Evolutionary conservation across 208 protist genomes (phyloP).

Genomic region (Chromosphaera perkinsii): DNA sequence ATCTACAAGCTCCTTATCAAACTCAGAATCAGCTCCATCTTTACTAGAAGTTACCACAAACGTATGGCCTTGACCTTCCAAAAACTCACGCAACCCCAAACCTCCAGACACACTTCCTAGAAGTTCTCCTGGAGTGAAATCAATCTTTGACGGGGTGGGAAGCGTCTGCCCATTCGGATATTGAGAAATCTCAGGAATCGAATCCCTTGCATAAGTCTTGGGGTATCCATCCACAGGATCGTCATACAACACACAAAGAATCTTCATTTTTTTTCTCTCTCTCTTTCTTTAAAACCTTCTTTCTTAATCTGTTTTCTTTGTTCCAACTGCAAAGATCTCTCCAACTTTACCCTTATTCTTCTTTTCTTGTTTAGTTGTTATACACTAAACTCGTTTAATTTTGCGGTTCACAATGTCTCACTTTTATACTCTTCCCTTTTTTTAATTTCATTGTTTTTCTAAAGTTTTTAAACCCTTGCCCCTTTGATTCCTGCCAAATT

Average conservation of each 20-base stretch:
- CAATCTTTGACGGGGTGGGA: not conserved
- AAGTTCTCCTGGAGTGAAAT: constrained; percentile 22
- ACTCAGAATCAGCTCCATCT: constrained; percentile 8
- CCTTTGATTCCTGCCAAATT: too few relatives aligned
- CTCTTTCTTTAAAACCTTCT: too few relatives aligned
- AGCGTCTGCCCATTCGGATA: not conserved
- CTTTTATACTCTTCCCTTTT: too few relatives aligned
- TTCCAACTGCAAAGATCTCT: too few relatives aligned
- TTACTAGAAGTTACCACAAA: constrained; percentile 9
- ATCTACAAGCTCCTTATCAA: constrained; percentile 17
- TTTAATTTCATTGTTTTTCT: too few relatives aligned
- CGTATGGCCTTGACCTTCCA: constrained; percentile 19
- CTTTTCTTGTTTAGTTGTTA: too few relatives aligned
- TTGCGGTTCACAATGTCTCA: too few relatives aligned
- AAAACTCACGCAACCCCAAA: constrained; percentile 1
- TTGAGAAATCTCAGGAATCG: constrained; percentile 3
- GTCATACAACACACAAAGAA: constrained; percentile 13
- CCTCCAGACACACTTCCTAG: constrained; percentile 16
- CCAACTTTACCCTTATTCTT: too few relatives aligned
- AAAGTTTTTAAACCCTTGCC: too few relatives aligned
- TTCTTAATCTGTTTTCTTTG: too few relatives aligned
- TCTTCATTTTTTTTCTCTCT: too few relatives aligned
- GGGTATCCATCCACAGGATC: constrained; percentile 8
- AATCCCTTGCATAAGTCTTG: constrained; percentile 16
- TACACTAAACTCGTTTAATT: too few relatives aligned